Base-by-base conservation (phyloP, 768 basidiomycete species). In the Tricholoma terreum region DNA sequence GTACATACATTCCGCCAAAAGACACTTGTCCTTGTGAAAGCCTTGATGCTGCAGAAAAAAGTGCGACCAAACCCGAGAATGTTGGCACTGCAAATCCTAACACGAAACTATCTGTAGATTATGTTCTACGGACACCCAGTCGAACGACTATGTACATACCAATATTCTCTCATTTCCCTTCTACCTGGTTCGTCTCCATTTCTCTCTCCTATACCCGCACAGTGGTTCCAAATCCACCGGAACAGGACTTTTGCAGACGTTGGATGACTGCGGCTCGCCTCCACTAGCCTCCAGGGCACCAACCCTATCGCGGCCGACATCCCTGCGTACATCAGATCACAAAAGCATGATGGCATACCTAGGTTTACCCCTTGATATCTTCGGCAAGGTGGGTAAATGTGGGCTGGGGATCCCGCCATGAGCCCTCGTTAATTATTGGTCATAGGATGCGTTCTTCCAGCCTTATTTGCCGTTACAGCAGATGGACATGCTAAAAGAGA, bases 101-200 rank as follows among this genome's bases (percentile, higher is more conserved):
- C 45, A 19, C 52, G 22, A 34, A 8, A 42, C 24, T 5, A 50
- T 27, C n/a, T 11, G 10, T 67, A 96, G 94, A 90, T 98, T 57
- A 89, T 98, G 87, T 95, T 99, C 71, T 97, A 84, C 65, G 95
- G 95, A 6, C 92, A 96, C 67, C 96, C 96, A 0, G 96, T 98
- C 2, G 97, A 99, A 72, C 86, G 87, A 46, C 75, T 99, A 17
- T 98, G 96, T 75, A 98, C 94, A 22, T 98, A 93, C 67, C 97
- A 99, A 70, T 99, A 99, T 70, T 96, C 94, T 0, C 79, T 98
- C n/a, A 83, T 97, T 48, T 94, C 96, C 0, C 79, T 98, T 7
- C 81, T 98, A 58, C 96, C 96, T 9, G 90, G 92, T 92, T 51
- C 48, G 81, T 66, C n/a, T 19, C 10, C 11, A 15, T 30, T n/a